phyloP scores from a whole-genome alignment of 805 yeast genomes.

The Candida silvicultrix region DNA sequence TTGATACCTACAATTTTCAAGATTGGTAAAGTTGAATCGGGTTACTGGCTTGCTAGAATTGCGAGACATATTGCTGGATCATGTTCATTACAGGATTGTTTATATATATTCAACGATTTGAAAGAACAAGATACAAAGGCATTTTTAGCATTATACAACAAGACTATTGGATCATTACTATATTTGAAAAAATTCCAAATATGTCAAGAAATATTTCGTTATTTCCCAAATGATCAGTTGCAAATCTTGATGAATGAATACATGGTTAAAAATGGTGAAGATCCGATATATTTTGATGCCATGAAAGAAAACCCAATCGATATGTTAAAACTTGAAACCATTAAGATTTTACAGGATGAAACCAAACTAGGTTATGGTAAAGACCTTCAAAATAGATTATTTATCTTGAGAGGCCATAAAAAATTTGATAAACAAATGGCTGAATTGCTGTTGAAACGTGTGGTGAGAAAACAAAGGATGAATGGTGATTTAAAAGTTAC shows the following conservation, averaged over 20 bases:
- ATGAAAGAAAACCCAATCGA: background rate
- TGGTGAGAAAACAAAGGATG: slow-evolving; percentile 1
- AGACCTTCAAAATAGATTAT: background rate
- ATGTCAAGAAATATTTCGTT: background rate
- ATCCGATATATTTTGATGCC: background rate
- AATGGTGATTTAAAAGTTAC: slow-evolving; percentile 2
- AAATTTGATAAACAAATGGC: background rate
- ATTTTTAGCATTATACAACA: background rate
- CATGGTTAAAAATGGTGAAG: background rate
- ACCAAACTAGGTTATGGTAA: background rate
- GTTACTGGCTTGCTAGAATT: background rate
- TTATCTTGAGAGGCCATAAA: background rate
- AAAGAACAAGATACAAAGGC: background rate
- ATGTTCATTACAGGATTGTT: background rate
- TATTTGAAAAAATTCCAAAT: background rate
- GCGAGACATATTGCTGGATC: background rate
- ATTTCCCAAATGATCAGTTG: background rate
- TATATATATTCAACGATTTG: background rate
- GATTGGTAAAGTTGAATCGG: background rate
- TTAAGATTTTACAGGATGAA: background rate
- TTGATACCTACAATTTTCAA: background rate
- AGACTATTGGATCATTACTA: background rate
- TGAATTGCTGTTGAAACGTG: slow-evolving; percentile 3
- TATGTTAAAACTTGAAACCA: background rate
- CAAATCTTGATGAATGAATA: background rate